Conservation (phyloP, 2,329 filamentous ascomycete genomes). For the Whalleya microplaca region DNA sequence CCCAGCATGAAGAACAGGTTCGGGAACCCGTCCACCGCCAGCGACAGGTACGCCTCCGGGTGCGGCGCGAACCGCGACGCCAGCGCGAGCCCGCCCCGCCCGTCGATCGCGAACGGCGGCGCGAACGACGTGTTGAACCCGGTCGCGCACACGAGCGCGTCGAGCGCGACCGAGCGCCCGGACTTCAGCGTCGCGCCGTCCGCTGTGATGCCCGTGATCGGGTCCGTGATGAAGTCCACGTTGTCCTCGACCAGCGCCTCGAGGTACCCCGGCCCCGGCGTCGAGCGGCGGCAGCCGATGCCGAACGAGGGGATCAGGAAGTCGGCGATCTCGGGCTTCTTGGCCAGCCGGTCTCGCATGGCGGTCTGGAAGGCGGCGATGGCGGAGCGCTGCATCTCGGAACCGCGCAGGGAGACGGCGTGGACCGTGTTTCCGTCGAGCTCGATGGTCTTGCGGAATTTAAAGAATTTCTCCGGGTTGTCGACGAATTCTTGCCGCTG, state of each 20-base stretch:
- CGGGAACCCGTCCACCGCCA: constrained; percentile 52
- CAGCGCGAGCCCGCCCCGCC: constrained; percentile 43
- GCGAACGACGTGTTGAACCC: constrained; percentile 47
- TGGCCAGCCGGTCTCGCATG: constrained; percentile 46
- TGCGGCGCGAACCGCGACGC: constrained; percentile 42
- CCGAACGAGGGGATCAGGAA: constrained; percentile 48
- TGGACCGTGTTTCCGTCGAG: constrained; percentile 47
- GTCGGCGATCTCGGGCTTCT: constrained; percentile 48
- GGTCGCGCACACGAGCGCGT: constrained; percentile 53
- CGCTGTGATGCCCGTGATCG: constrained; percentile 40
- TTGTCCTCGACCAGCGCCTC: constrained; percentile 47
- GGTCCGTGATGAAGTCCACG: constrained; percentile 43
- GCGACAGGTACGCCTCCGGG: constrained; percentile 49
- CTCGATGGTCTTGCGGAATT: constrained; percentile 50
- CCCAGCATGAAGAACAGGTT: constrained; percentile 55
- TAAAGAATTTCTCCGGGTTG: constrained; percentile 43
- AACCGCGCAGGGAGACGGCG: constrained; percentile 43
- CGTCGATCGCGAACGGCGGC: constrained; percentile 47
- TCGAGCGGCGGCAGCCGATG: constrained; percentile 49
- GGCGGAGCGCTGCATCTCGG: constrained; percentile 40
- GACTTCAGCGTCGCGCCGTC: constrained; percentile 39
- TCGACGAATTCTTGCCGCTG: constrained; percentile 42
- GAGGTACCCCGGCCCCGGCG: constrained; percentile 51
- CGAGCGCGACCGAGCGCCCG: constrained; percentile 41
- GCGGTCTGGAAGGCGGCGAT: constrained; percentile 38